phyloP scores from a whole-genome alignment of 768 basidiomycete species.

The Lactarius sanguifluus region DNA sequence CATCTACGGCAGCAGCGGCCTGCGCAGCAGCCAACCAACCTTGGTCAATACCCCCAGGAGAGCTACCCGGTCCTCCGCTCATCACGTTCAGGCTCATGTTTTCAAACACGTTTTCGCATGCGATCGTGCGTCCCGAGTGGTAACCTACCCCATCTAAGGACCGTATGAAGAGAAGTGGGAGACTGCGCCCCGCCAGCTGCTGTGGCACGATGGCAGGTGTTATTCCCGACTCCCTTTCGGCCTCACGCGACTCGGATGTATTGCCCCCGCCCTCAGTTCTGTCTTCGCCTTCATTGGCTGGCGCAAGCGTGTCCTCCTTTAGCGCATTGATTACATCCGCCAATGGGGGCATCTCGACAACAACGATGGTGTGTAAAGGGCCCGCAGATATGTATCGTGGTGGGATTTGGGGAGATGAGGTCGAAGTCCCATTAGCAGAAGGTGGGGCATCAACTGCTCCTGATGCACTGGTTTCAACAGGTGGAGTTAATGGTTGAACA shows the following conservation, averaged over 20 bases:
- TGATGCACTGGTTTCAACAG: constrained; percentile 33
- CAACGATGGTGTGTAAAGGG: constrained; percentile 74
- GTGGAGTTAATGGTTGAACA: constrained; percentile 44
- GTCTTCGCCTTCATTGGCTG: constrained; percentile 39
- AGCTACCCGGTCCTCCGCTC: constrained; percentile 43
- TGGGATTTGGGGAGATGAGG: constrained; percentile 30
- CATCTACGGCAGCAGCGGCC: constrained; percentile 62
- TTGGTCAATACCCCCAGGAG: constrained; percentile 51
- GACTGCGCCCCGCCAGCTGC: constrained; percentile 63
- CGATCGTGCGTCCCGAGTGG: constrained; percentile 81
- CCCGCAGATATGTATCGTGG: constrained; percentile 54
- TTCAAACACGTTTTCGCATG: constrained; percentile 80
- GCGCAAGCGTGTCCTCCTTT: constrained; percentile 63
- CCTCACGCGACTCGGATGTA: constrained; percentile 17
- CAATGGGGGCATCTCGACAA: constrained; percentile 82
- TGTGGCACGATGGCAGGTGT: constrained; percentile 36
- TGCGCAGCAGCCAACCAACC: constrained; percentile 76
- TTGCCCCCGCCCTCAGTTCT: constrained; percentile 33
- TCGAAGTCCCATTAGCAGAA: constrained; percentile 18
- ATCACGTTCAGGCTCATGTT: constrained; percentile 60
- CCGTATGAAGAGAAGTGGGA: constrained; percentile 81
- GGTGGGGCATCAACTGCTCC: constrained; percentile 21
- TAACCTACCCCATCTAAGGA: constrained; percentile 84
- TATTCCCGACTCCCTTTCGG: constrained; percentile 25
- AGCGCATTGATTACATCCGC: constrained; percentile 75